A percentile compares a stretch with the other conserved stretches of the same genome.
phyloP scores from a whole-genome alignment of 495 filamentous ascomycete species.

The Podospora pseudoanserina region DNA sequence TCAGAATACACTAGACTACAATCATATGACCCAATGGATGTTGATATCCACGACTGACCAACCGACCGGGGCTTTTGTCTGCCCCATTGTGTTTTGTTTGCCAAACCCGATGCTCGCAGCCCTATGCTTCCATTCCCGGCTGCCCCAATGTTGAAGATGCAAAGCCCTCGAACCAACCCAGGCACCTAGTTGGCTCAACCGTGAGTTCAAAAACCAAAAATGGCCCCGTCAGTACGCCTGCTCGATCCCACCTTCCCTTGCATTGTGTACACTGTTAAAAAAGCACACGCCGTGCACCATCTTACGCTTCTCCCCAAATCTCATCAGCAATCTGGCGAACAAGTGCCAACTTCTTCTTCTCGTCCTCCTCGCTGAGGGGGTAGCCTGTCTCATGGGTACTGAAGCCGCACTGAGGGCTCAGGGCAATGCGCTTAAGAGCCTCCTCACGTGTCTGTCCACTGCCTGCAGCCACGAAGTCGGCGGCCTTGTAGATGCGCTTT shows the following conservation, averaged over 20 bases:
- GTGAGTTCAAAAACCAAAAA: not conserved
- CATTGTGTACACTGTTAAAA: not conserved
- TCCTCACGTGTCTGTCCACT: constrained; percentile 59
- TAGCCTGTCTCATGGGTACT: constrained; percentile 69
- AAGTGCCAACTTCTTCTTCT: constrained; percentile 66
- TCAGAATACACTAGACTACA: no score
- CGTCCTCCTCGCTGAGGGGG: constrained; percentile 58
- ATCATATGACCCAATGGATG: constrained; percentile 12
- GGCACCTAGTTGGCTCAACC: no score
- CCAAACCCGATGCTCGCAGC: not conserved
- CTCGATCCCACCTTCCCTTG: no score
- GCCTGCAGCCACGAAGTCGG: constrained; percentile 68
- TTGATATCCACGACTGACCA: constrained; percentile 19
- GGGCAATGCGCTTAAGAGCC: constrained; percentile 63
- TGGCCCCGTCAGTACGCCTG: not conserved
- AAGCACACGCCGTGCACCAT: not conserved
- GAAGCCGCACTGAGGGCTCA: constrained; percentile 80
- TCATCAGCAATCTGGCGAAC: constrained; percentile 67
- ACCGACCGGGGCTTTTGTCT: not conserved
- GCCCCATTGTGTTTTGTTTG: not conserved
- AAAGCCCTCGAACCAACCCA: not conserved
- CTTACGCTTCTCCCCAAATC: constrained; percentile 62
- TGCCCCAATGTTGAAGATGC: constrained; percentile 1
- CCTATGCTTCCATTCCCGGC: not conserved
- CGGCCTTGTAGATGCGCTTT: constrained; percentile 61